Base-by-base conservation (phyloP, 2,329 filamentous ascomycete species). In the Xylaria sp. region DNA sequence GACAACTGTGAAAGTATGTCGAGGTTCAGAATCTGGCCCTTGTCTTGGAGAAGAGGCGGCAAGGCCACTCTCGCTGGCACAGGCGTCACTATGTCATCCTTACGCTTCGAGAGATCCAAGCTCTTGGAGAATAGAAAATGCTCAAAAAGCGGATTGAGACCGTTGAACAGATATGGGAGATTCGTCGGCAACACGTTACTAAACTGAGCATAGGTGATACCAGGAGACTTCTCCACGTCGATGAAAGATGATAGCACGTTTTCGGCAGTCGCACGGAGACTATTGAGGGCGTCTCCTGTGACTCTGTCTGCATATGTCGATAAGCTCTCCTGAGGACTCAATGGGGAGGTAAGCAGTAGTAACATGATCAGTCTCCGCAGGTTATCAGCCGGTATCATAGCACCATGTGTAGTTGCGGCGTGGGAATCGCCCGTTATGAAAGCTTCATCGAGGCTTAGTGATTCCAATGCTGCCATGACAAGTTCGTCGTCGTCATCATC, bases 81-180 rank as follows among this genome's bases (percentile, higher is more conserved):
- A 56, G 62, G 37, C 63, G 59, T 35, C 57, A 63, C 54, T 59
- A 63, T 61, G 9, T 68, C 72, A 16, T 71, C 71, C 51, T 78
- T 80, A 51, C 75, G 77, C 68, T 81, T 85, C 2, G 82, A 83
- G 55, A 90, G 81, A 65, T 90, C 84, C 19, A 91, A 76, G 64
- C 87, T 86, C 67, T 86, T 88, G 30, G 86, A 88, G 67, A 91
- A 92, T 30, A 91, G 79, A 65, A 92, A 91, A 69, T 87, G 86
- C 65, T 90, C 87, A 70, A 91, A 91, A 1, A 92, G 75, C 0
- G 85, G 80, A 63, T 83, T 84, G 63, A 91, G 81, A 0, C 87
- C 85, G 56, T 81, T 76, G 69, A 92, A 90, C 0, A 92, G 73
- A 66, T 84, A 85, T 1, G 88, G 87, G 55, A 88, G 79, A 51